Evolutionary conservation across 179 eudicot species (phyloP).

Genomic region (Silene coronaria): DNA sequence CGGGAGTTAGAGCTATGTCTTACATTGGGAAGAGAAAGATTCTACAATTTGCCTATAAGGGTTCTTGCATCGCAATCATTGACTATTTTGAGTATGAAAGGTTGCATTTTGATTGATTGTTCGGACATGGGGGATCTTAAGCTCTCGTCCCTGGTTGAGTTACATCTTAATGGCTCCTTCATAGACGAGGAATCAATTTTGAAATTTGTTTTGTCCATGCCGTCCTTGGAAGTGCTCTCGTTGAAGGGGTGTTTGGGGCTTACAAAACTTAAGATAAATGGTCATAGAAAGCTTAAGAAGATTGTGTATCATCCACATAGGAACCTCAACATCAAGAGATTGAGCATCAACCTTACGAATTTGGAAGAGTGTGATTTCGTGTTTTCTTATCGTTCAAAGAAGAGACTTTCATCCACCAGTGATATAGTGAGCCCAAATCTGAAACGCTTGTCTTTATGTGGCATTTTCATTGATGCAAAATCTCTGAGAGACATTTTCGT

Average conservation of each 20-base stretch:
- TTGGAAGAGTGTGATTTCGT: conserved; percentile 23
- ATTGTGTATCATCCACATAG: conserved; percentile 7
- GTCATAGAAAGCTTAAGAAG: conserved; percentile 19
- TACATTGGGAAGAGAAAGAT: conserved; percentile 19
- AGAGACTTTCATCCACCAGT: conserved; percentile 1
- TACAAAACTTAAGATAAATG: conserved; percentile 10
- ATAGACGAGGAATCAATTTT: conserved; percentile 18
- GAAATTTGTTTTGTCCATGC: conserved; percentile 18
- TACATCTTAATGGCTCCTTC: conserved; percentile 16
- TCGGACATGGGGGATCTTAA: conserved; percentile 1
- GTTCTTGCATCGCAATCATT: conserved; percentile 18
- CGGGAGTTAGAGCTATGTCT: conserved; percentile 21
- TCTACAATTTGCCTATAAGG: conserved; percentile 20
- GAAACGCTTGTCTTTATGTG: conserved; percentile 16
- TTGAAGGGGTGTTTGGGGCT: conserved; percentile 17
- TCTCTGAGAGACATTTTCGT: conserved; percentile 6
- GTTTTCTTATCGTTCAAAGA: neutral
- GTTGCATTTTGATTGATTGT: conserved; percentile 14
- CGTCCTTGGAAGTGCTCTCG: conserved; percentile 15
- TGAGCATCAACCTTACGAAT: conserved; percentile 10
- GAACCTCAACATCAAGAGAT: neutral
- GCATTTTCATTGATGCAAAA: conserved; percentile 13
- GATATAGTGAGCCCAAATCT: conserved; percentile 19
- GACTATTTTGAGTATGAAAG: conserved; percentile 15
- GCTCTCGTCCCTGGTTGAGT: conserved; percentile 14